A percentile compares a stretch with the other conserved stretches of the same genome.
phyloP scores from a whole-genome alignment of 768 basidiomycete genomes.

The Pulveroboletus sp. region DNA sequence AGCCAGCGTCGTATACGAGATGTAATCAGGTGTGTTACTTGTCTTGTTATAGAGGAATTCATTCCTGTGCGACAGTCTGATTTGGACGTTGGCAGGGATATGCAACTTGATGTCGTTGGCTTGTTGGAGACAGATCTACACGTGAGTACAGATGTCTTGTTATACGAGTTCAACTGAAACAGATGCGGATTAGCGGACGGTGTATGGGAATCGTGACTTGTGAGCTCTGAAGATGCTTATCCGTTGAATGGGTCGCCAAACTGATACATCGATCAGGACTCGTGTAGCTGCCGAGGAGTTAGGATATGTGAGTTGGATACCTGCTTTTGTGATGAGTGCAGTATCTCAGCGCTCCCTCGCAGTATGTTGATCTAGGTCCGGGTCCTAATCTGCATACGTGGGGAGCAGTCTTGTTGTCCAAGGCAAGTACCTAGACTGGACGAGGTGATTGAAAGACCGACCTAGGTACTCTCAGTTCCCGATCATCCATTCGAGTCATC shows the following conservation, averaged over 20 bases:
- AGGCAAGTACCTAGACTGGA: conserved; percentile 37
- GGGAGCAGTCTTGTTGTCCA: conserved; percentile 79
- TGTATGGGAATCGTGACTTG: conserved; percentile 85
- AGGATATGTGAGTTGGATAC: conserved; percentile 60
- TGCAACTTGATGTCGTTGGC: conserved; percentile 83
- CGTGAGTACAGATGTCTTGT: conserved; percentile 39
- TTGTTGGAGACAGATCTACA: conserved; percentile 83
- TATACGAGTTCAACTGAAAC: background rate
- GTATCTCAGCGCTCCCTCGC: conserved; percentile 4
- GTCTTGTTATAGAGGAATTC: background rate
- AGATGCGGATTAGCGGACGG: conserved; percentile 44
- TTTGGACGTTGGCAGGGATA: conserved; percentile 44
- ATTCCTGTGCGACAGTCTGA: background rate
- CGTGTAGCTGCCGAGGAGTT: conserved; percentile 71
- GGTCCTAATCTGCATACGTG: conserved; percentile 87
- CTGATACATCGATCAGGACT: conserved; percentile 43
- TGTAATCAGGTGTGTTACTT: conserved; percentile 55
- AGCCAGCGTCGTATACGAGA: conserved; percentile 33
- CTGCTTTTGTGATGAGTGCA: background rate
- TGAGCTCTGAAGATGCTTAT: conserved; percentile 28
- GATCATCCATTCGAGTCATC: conserved; percentile 80
- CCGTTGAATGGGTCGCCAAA: background rate
- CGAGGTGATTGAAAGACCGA: background rate
- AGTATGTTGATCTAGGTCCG: conserved; percentile 88
- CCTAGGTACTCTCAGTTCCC: conserved; percentile 56